Base-by-base conservation (phyloP, 257 asterid genomes). In the Fraxinus excelsior region DNA sequence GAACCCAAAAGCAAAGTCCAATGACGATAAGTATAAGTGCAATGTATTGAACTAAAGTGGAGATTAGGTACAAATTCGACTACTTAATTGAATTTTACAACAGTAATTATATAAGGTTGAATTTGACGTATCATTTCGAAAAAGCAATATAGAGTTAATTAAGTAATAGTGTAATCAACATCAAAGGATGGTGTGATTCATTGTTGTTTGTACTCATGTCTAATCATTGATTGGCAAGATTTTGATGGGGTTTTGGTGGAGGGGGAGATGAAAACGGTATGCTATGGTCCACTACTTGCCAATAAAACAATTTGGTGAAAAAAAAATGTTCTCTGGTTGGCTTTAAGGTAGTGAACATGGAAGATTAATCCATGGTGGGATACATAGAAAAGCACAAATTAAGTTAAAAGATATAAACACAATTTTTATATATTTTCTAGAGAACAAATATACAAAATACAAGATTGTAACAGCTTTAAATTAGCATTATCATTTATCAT, bases 281-380 rank as follows among this genome's bases (percentile, higher is more conserved):
- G 49, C 31, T 65, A 21, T 76, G 81, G 88, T 70, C 86, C 90
- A 82, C 88, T 85, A 80, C 78, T 87, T 83, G 49, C 77, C 82
- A 80, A 49, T 84, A 72, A 83, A 68, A 69, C 84, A 77, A 42
- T 66, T 40, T 60, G 32, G 71, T 11, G 51, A 72, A 1, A 25
- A 16, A 19, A 7, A 26, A 19, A 19, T 26, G 34, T 66, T 49
- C 58, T 19, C 44, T 26, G 78, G 84, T 80, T 84, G 79, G 74
- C 80, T 82, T 84, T 80, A 84, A 80, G 83, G 85, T 34, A 5
- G 82, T 71, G 49, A 38, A 38, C 26, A 38, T 32, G 65, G 79
- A 53, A 25, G 10, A 53, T 62, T 75, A 79, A 72, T 81, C 84
- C 79, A 81, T 76, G 73, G 68, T 78, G 79, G 87, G 79, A 11